Base-by-base conservation (phyloP, 2,329 filamentous ascomycete species). In the Zymoseptoria ardabiliae region DNA sequence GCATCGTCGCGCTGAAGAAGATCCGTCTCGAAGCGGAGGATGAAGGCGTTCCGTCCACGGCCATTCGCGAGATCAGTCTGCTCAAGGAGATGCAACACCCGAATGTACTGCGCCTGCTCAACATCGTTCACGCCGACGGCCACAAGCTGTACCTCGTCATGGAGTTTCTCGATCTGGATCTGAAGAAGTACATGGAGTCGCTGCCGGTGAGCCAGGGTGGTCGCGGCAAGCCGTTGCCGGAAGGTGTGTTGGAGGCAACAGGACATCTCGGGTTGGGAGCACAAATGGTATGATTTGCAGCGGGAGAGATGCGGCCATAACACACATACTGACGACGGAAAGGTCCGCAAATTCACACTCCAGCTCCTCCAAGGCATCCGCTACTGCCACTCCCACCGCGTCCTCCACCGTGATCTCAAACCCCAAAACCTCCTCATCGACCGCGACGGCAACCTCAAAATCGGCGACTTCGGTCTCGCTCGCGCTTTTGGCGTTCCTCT, bases 341-440 rank as follows among this genome's bases (percentile, higher is more conserved):
- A 70, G 69, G 85, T 96, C 67, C 93, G 93, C 79, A 93, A 91
- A 76, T 96, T 96, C 78, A 95, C 95, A 88, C 85, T 84, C 70
- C 91, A 96, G 76, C 80, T 96, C 10, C 85, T 97, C 63, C 87
- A 90, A 70, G 94, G 94, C 58, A 97, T 97, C 71, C 92, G 94
- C 63, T 99, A 97, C 74, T 99, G 94, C 78, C 94, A 99, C 77
- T 90, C 96, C 69, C 97, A 97, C 75, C 85, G 94, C 61, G 94
- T 99, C 30, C 83, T 99, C 19, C 94, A 99, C 75, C 89, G 94
- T 61, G 93, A 97, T 68, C 80, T 97, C 25, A 97, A 97, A 78
- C 93, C 93, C 0, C 93, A 97, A 77, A 97, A 97, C 71, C 83
- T 97, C 22, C 85, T 97, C 64, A 97, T 97, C 76, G 97, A 97